phyloP scores from a whole-genome alignment of 2,329 filamentous ascomycete species.

The Botrytis byssoidea region DNA sequence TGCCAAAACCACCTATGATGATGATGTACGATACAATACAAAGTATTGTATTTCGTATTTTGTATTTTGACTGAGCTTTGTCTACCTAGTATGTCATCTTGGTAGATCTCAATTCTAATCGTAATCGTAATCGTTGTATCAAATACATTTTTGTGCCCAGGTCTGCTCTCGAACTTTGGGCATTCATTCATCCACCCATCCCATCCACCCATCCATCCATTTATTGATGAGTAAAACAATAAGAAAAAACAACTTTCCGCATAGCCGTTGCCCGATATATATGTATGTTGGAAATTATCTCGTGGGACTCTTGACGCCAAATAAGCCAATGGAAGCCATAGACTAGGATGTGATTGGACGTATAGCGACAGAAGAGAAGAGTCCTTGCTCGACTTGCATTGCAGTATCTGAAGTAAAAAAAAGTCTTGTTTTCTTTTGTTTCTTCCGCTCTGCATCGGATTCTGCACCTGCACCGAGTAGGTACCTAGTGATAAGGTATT shows the following conservation, averaged over 20 bases:
- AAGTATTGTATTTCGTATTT: background rate
- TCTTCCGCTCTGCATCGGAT: background rate
- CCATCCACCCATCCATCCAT: background rate
- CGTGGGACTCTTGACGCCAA: constrained; percentile 11
- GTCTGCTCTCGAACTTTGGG: too few relatives aligned
- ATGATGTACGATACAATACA: too few relatives aligned
- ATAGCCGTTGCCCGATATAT: constrained; percentile 1
- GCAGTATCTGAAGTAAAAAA: constrained; percentile 2
- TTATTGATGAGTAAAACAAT: background rate
- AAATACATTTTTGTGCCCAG: background rate
- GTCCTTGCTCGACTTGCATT: background rate
- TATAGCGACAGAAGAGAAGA: background rate
- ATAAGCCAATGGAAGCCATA: constrained; percentile 1
- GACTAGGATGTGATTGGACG: background rate
- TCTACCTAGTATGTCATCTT: background rate
- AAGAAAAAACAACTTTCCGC: background rate
- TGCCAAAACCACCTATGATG: too few relatives aligned
- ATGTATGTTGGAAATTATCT: background rate
- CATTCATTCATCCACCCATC: background rate
- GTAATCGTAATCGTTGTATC: background rate
- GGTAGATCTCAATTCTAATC: background rate
- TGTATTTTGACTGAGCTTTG: background rate
- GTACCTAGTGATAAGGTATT: background rate
- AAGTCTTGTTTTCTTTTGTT: constrained; percentile 4
- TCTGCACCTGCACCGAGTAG: constrained; percentile 11